Evolutionary conservation across 306 rosid genomes (phyloP), one percentile per base, ranked within the genome.

Genomic region (Vigna mungo): DNA sequence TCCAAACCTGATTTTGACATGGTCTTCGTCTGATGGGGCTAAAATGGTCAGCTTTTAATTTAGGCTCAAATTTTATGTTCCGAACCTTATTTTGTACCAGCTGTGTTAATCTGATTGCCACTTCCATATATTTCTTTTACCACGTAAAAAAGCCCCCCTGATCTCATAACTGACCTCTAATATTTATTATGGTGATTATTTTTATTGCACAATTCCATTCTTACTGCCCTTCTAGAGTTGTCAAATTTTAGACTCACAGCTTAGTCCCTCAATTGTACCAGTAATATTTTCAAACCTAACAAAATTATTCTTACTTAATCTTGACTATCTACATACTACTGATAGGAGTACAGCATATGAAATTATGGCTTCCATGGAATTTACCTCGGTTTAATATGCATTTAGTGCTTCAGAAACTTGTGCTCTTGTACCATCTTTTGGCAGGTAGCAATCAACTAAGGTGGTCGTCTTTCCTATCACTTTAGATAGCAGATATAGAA

Each of bases 361-460:
- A 71, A 39, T 56, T 39, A 62, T 72, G 60, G 25, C 34, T 64
- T 20, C n/a, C 14, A 1, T 72, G 51, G 43, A 58, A 47, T 66
- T 25, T 70, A 59, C 62, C 37, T 25, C 36, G 37, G 13, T 71
- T 55, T 71, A 71, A 15, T 60, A 21, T 70, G 51, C 20, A 60
- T 10, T 46, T 32, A 11, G 32, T 61, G 56, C 72, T 68, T n/a
- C 62, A 20, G 20, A 39, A 53, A 54, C 9, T 4, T 41, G 54
- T 56, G 63, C 12, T 17, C 16, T 36, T 27, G 54, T 54, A 13
- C 65, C 34, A 36, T 71, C 15, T 71, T 53, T 71, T 17, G 27
- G 25, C 74, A 68, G 27, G 32, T 71, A 17, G 49, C 63, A 71
- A 20, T 36, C 20, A 67, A 44, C 51, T 52, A 12, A 2, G 36